Base-by-base conservation (phyloP, 164 flowering plant genomes). In the Brasenia schreberi region DNA sequence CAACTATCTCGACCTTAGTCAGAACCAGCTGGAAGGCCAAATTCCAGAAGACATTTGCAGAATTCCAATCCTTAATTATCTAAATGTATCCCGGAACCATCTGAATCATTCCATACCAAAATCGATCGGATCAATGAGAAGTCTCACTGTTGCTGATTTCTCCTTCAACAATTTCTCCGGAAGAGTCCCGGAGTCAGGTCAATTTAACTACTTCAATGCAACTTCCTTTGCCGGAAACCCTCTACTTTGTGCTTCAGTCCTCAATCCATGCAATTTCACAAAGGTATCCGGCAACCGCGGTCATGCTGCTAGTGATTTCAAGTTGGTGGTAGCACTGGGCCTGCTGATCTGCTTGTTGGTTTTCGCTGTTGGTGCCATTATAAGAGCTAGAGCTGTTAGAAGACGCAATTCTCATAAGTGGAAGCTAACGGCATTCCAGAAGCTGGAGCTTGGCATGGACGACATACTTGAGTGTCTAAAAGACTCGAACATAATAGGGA, bases 161-260 rank as follows among this genome's bases (percentile, higher is more conserved):
- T 91, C 98, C 65, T 91, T 84, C 91, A 94, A 94, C 67, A 84
- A 90, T 56, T 77, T 94, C 71, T 83, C 89, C 0, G 98, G 98
- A 1, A 81, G 76, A 71, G 66, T 94, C 18, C 98, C 98, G 0
- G 97, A 86, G 67, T 73, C 79, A 0, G 97, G 97, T 19, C 98
- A 93, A 72, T 93, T 94, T 59, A 68, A 81, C 0, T 78, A 80
- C 78, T 88, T 94, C 80, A 89, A 94, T 61, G 89, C 90, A 60
- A 80, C 97, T 0, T 78, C 97, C 4, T 94, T 82, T 59, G 87
- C 87, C 0, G 97, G 97, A 5, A 94, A 94, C 70, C 92, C 97
- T 19, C 85, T 65, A 16, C 88, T 91, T 18, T 90, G 96, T 60
- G 94, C 95, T 6, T 62, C 85, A 9, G 70, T 84, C 23, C 69